phyloP scores from a whole-genome alignment of 2,329 filamentous ascomycete genomes.

The Colletotrichum horii region DNA sequence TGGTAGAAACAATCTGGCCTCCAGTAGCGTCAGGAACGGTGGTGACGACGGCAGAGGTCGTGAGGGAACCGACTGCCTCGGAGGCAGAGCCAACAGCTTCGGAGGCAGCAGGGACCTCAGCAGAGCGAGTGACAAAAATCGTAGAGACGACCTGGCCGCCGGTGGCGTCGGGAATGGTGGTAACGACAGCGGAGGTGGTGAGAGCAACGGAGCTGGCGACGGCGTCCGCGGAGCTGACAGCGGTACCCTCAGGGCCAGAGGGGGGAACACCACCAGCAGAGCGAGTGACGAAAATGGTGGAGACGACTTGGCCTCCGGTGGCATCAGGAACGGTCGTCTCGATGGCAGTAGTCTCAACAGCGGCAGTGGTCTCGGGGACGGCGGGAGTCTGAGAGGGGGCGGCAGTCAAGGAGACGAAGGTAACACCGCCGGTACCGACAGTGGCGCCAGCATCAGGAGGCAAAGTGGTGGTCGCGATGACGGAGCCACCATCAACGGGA shows the following conservation, averaged over 20 bases:
- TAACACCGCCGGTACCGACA: slow-evolving; percentile 19
- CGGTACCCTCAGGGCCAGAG: neutral
- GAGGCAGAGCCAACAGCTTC: neutral
- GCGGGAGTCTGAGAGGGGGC: slow-evolving; percentile 5
- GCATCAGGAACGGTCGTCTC: neutral
- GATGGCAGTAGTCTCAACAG: neutral
- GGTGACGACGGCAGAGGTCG: slow-evolving; percentile 1
- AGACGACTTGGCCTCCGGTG: neutral
- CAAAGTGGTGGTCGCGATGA: slow-evolving; percentile 21
- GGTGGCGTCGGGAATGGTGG: neutral
- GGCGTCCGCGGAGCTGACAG: neutral
- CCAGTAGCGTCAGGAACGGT: neutral
- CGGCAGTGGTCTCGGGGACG: slow-evolving; percentile 7
- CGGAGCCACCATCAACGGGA: slow-evolving; percentile 8
- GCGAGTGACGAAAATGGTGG: slow-evolving; percentile 5
- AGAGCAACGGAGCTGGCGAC: neutral
- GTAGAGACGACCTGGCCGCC: slow-evolving; percentile 1
- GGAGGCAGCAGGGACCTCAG: neutral
- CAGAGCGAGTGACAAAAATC: slow-evolving; percentile 8
- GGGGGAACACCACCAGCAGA: neutral
- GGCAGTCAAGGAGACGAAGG: slow-evolving; percentile 14
- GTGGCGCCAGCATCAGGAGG: slow-evolving; percentile 18
- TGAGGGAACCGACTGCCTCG: neutral
- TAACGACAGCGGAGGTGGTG: neutral
- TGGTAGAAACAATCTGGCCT: slow-evolving; percentile 5